Evolutionary conservation across 805 yeast species (phyloP), one percentile per base, ranked within the genome.

Genomic region (Ogataea polymorpha): DNA sequence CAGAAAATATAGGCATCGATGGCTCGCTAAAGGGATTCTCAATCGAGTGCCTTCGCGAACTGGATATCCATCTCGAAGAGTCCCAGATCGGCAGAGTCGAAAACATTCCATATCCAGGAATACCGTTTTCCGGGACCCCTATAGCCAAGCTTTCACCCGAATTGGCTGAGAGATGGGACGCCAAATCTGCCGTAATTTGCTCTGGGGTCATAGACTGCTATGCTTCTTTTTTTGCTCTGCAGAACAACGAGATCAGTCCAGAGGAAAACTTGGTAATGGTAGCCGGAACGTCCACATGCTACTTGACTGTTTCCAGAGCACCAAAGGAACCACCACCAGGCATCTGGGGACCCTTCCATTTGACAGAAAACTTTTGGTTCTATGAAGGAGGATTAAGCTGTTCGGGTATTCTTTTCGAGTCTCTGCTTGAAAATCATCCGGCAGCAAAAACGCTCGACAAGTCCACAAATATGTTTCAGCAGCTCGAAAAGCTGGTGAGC

Each of bases 261-360:
- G 46, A 40, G 17, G 26, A 49, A 5, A 51, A 67, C 5, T 48
- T 78, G 17, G 63, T 75, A 2, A 67, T 77, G 72, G 73, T 77
- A 5, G 86, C 82, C 1, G 84, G 84, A 0, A 79, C 84, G 0
- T 76, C 82, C 6, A 77, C 83, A 0, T 79, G 86, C 46, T 77
- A 66, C 45, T 46, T 77, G 11, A 49, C 63, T 10, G 63, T 66
- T 0, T 59, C 63, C 18, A 47, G 43, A 0, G 21, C 43, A 0
- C 17, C 24, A 6, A 38, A 21, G 3, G 33, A 27, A 9, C 33
- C 49, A 7, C 55, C 56, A 3, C 28, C 67, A 0, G 83, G 83
- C 0, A 59, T 77, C 4, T 79, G 86, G 86, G 84, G 86, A 0
- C 85, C 84, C 0, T 79, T 72, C 50, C 49, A 61, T 2, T 62